Evolutionary conservation across 768 basidiomycete genomes (phyloP).

Genomic region (Rhodotorula sphaerocarpa): DNA sequence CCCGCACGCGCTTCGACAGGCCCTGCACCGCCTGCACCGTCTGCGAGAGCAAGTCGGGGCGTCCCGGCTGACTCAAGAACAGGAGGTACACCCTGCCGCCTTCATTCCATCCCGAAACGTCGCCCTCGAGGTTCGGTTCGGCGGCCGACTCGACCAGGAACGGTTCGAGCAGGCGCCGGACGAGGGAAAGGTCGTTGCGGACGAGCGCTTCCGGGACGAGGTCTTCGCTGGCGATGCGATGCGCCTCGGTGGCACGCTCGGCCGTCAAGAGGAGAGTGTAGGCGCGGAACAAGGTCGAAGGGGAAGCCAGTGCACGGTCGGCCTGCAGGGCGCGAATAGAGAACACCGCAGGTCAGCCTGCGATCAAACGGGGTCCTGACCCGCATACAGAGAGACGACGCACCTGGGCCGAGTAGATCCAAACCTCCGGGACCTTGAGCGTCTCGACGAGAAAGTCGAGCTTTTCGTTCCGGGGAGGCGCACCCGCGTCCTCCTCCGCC

Average conservation of each 20-base stretch:
- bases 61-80: conserved; percentile 73
- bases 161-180: conserved; percentile 60
- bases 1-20: background rate
- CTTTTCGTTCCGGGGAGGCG: conserved; percentile 27
- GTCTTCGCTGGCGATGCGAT: conserved; percentile 72
- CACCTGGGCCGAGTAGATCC: conserved; percentile 88
- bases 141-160: conserved; percentile 55
- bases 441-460: conserved; percentile 51
- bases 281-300: conserved; percentile 55
- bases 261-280: conserved; percentile 70
- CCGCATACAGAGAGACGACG: conserved; percentile 25
- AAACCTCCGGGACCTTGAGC: conserved; percentile 68
- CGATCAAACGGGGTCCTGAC: conserved; percentile 3
- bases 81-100: conserved; percentile 81
- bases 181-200: conserved; percentile 55
- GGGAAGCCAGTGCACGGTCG: background rate
- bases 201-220: conserved; percentile 82
- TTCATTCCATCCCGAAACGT: conserved; percentile 67
- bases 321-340: background rate
- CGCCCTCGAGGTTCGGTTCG: conserved; percentile 55
- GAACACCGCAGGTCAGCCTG: background rate
- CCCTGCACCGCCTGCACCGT: conserved; percentile 47
- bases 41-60: conserved; percentile 73
- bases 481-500: background rate
- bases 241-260: conserved; percentile 62